Base-by-base conservation (phyloP, 2,329 filamentous ascomycete species). In the Magnaporthales sp. region DNA sequence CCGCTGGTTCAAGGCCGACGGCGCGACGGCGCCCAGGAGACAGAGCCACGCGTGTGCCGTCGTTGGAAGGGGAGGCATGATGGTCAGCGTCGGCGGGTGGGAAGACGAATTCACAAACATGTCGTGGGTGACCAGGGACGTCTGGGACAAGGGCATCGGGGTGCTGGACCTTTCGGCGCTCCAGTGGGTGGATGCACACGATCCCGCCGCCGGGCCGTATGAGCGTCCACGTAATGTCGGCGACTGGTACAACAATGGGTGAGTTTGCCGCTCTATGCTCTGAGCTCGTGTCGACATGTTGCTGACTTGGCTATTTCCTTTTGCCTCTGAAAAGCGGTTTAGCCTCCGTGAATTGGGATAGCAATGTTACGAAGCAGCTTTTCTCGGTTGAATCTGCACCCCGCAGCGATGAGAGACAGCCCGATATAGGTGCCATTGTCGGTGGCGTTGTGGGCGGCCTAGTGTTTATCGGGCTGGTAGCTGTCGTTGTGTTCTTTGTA, bases 1-100 rank as follows among this genome's bases (percentile, higher is more conserved):
- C 67, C 66, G 72, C 15, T 79, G 77, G 69, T 75, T 77, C 67
- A 71, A 75, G 68, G 73, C 72, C 69, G 2, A 70, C 69, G 46
- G n/a, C 3, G 46, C 15, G 9, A 15, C 19, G 19, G 4, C 46
- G 46, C 9, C 15, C 9, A 19, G 73, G 74, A 30, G 29, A 27
- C 27, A 22, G 4, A 19, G 46, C 2, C 46, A 54, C 46, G n/a
- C 46, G 46, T 54, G 46, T 22, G n/a, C 15, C 15, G 46, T 22
- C 15, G n/a, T 54, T n/a, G n/a, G 19, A 11, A 11, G 19, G 46
- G 46, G 9, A 54, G n/a, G 46, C 13, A 11, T 54, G 13, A 54
- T 54, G 46, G 46, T 54, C 4, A 54, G 46, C 15, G n/a, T 54
- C n/a, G 46, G 46, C 46, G 46, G 46, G 8, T 54, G 46, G 46